phyloP scores from a whole-genome alignment of 2,329 filamentous ascomycete species.

The Alternaria gaisen region DNA sequence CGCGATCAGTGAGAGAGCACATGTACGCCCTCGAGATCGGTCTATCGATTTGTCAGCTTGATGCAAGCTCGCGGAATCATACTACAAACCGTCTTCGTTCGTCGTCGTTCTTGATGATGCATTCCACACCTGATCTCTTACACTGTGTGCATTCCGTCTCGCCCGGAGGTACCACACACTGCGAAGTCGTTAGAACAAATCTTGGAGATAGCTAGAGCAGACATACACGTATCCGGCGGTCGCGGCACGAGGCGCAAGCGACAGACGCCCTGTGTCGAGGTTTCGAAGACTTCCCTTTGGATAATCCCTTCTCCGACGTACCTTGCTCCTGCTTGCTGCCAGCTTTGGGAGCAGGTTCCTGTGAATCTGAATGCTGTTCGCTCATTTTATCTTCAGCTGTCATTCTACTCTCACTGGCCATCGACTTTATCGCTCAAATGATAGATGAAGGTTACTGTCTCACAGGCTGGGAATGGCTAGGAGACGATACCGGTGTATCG shows the following conservation, averaged over 20 bases:
- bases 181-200: constrained; percentile 34
- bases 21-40: constrained; percentile 68
- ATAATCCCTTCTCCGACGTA: constrained; percentile 20
- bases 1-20: constrained; percentile 64
- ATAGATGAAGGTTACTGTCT: background rate
- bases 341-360: constrained; percentile 23
- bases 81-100: constrained; percentile 60
- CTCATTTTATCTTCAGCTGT: constrained; percentile 20
- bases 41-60: constrained; percentile 43
- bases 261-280: constrained; percentile 60
- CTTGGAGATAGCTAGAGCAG: background rate
- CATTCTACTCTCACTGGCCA: constrained; percentile 23
- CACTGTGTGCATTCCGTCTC: constrained; percentile 63
- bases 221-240: constrained; percentile 54
- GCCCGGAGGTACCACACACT: constrained; percentile 65
- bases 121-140: constrained; percentile 60
- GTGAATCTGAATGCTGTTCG: constrained; percentile 24
- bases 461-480: background rate
- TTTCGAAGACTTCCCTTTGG: constrained; percentile 38
- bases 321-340: constrained; percentile 25
- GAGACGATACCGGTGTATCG: background rate
- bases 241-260: constrained; percentile 64
- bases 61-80: background rate
- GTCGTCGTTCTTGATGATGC: constrained; percentile 67
- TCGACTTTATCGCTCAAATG: constrained; percentile 4